phyloP scores from a whole-genome alignment of 805 yeast genomes.

The Metschnikowia dekortorum region DNA sequence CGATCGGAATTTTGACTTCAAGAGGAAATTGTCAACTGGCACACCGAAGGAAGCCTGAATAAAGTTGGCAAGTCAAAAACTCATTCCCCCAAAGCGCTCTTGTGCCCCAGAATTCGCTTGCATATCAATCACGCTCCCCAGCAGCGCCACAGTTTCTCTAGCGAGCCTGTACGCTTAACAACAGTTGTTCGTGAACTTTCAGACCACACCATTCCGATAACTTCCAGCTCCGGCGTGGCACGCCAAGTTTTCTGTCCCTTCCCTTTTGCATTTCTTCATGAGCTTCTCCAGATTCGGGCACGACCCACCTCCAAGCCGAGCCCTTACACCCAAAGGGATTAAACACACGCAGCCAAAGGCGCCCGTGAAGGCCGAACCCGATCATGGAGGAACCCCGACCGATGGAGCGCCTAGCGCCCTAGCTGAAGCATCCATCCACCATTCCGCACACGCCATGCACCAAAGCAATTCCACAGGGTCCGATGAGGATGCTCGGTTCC shows the following conservation, averaged over 20 bases:
- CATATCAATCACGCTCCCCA: background rate
- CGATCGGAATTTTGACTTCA: background rate
- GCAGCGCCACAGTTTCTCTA: conserved; percentile 1
- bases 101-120: background rate
- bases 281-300: conserved; percentile 13
- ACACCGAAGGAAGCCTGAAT: background rate
- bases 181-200: background rate
- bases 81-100: background rate
- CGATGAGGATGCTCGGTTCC: conserved; percentile 51
- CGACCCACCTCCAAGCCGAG: conserved; percentile 11
- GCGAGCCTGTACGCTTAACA: background rate
- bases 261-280: background rate
- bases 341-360: conserved; percentile 18
- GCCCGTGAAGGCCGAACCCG: conserved; percentile 20
- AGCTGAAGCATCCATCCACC: background rate
- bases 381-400: conserved; percentile 17
- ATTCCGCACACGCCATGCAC: background rate
- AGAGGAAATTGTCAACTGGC: too few relatives aligned
- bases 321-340: conserved; percentile 10
- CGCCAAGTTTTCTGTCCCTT: background rate
- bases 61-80: background rate
- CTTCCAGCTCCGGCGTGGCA: background rate
- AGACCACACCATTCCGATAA: background rate
- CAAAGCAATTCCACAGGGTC: background rate
- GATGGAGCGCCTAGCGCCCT: background rate